These are phyloP conservation scores for Raffaelea arxii DNA, from an alignment of 2,329 filamentous ascomycete species.

Conservation along the genomic window DNA sequence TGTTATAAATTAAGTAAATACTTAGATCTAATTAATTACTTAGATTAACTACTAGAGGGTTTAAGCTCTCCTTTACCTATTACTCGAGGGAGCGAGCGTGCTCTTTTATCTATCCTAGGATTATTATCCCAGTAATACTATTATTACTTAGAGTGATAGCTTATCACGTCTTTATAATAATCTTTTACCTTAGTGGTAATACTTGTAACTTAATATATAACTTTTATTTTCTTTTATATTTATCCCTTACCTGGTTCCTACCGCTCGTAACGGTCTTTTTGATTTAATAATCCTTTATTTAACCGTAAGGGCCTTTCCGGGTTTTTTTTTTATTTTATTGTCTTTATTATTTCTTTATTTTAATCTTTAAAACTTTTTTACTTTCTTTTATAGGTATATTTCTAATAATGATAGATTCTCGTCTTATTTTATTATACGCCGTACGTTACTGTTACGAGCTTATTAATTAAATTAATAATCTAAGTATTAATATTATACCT, in stretches of 20 bases:
- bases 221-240: background rate
- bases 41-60: too few species aligned
- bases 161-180: background rate
- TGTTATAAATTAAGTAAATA: background rate
- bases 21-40: background rate
- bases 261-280: background rate
- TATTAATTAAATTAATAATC: too few species aligned
- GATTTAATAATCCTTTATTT: too few species aligned
- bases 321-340: too few species aligned
- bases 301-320: too few species aligned
- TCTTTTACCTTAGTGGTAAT: background rate
- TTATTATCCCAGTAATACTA: background rate
- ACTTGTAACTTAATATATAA: background rate
- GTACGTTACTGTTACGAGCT: too few species aligned
- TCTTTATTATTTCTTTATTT: background rate
- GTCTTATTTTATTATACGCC: too few species aligned
- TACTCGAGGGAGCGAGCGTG: background rate
- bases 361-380: too few species aligned
- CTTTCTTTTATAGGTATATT: too few species aligned
- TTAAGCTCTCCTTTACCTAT: too few species aligned
- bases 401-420: background rate
- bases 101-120: background rate
- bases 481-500: too few species aligned
- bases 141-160: background rate
- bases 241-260: background rate